Percentiles rank a stretch among this genome's conserved stretches.
Conservation (phyloP, 257 asterid species). For the Echites panduratus region DNA sequence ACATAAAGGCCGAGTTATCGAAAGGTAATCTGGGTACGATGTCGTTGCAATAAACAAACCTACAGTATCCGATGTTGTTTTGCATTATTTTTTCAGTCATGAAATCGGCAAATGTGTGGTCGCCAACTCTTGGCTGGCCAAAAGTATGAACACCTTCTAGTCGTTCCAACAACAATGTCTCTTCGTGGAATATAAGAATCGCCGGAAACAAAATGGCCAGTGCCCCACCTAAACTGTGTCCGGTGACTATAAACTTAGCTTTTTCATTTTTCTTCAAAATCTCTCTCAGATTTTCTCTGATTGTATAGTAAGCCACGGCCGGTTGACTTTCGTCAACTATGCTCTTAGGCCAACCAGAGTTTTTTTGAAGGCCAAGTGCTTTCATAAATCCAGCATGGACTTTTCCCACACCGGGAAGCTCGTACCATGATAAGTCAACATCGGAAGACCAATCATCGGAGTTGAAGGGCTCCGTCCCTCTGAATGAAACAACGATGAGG, state of each 20-base stretch:
- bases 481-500: slow-evolving; percentile 32
- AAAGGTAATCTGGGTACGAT: background rate
- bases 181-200: slow-evolving; percentile 4
- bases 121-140: slow-evolving; percentile 14
- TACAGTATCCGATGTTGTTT: background rate
- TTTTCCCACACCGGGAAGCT: slow-evolving; percentile 23
- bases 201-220: slow-evolving; percentile 11
- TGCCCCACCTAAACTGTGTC: slow-evolving; percentile 17
- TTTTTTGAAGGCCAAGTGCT: slow-evolving; percentile 9
- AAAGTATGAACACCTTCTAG: slow-evolving; percentile 9
- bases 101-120: background rate
- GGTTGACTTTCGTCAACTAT: background rate
- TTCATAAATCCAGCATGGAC: slow-evolving; percentile 8
- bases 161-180: slow-evolving; percentile 3
- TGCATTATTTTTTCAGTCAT: background rate
- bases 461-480: slow-evolving; percentile 48
- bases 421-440: slow-evolving; percentile 46
- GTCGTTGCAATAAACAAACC: slow-evolving; percentile 10
- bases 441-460: slow-evolving; percentile 43
- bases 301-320: slow-evolving; percentile 1
- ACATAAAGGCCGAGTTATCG: slow-evolving; percentile 18
- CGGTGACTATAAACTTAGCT: slow-evolving; percentile 16
- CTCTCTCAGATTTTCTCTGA: slow-evolving; percentile 8
- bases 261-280: background rate
- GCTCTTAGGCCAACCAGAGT: background rate